Evolutionary conservation across 1,139 yeast genomes (phyloP).

Genomic region (Blastobotrys raffinosifermentans): DNA sequence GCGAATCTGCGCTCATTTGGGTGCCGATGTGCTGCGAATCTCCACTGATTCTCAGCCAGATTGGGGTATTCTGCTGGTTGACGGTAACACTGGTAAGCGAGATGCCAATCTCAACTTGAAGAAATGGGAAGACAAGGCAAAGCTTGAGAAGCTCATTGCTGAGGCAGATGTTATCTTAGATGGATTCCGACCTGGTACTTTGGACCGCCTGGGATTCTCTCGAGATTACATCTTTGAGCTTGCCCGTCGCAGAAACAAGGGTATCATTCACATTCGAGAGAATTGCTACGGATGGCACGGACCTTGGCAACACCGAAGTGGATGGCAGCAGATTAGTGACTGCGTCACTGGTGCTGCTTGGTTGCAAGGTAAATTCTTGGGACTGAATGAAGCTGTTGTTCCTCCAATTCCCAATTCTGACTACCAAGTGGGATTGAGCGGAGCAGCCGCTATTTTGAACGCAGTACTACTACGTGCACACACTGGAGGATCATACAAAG

Average conservation of each 20-base stretch:
- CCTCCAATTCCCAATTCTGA: slow-evolving; percentile 7
- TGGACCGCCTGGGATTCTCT: slow-evolving; percentile 6
- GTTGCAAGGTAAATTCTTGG: slow-evolving; percentile 6
- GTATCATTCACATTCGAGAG: slow-evolving; percentile 7
- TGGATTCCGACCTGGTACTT: slow-evolving; percentile 3
- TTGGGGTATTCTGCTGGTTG: slow-evolving; percentile 5
- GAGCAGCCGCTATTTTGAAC: slow-evolving; percentile 7
- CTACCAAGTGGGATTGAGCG: slow-evolving; percentile 6
- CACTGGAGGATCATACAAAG: slow-evolving; percentile 5
- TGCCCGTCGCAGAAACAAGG: slow-evolving; percentile 5
- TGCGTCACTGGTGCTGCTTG: slow-evolving; percentile 7
- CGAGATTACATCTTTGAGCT: slow-evolving; percentile 6
- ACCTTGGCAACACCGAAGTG: slow-evolving; percentile 3
- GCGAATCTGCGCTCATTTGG: slow-evolving; percentile 5
- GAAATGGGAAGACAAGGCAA: slow-evolving; percentile 5
- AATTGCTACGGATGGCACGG: slow-evolving; percentile 9
- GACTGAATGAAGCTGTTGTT: slow-evolving; percentile 5
- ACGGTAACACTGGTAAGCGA: slow-evolving; percentile 6
- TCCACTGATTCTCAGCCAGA: slow-evolving; percentile 7
- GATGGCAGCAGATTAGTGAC: slow-evolving; percentile 9
- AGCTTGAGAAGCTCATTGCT: slow-evolving; percentile 3
- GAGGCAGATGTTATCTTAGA: slow-evolving; percentile 6
- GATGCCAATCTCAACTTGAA: slow-evolving; percentile 5
- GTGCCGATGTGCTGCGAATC: slow-evolving; percentile 7
- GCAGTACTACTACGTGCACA: slow-evolving; percentile 4